A percentile compares a stretch with the other conserved stretches of the same genome.
Conservation (phyloP, 2,329 filamentous ascomycete species). For the Apiospora malaysiana region DNA sequence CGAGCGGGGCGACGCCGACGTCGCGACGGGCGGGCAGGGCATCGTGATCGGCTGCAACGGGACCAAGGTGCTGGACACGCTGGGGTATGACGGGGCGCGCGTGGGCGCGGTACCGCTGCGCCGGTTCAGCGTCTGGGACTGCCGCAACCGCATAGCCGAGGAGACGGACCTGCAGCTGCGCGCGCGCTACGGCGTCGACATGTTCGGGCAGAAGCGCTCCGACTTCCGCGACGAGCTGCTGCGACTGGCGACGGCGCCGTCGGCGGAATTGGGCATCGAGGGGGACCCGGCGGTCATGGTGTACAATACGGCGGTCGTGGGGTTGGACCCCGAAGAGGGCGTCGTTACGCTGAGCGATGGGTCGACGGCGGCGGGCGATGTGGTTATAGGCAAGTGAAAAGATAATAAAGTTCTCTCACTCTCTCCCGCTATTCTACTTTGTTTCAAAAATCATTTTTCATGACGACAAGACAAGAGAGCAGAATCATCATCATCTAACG, state of each 20-base stretch:
- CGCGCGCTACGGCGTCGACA: slow-evolving; percentile 43
- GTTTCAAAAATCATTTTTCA: too few relatives aligned
- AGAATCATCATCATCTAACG: slow-evolving; percentile 27
- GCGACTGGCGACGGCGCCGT: slow-evolving; percentile 8
- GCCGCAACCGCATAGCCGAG: background rate
- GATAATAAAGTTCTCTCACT: background rate
- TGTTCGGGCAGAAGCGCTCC: slow-evolving; percentile 47
- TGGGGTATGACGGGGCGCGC: slow-evolving; percentile 31
- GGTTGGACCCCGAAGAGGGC: background rate
- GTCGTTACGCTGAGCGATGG: background rate
- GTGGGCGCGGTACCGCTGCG: slow-evolving; percentile 27
- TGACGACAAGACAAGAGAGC: slow-evolving; percentile 44
- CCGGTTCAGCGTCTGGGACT: slow-evolving; percentile 29
- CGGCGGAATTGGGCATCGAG: slow-evolving; percentile 23
- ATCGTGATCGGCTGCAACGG: slow-evolving; percentile 31
- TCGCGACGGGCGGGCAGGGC: slow-evolving; percentile 31
- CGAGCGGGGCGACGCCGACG: slow-evolving; percentile 31
- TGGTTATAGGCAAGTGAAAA: background rate
- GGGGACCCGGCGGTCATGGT: slow-evolving; percentile 24
- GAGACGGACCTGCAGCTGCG: slow-evolving; percentile 34
- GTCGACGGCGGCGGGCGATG: background rate
- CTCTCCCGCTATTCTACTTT: background rate
- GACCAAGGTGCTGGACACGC: slow-evolving; percentile 27
- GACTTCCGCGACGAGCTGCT: slow-evolving; percentile 44
- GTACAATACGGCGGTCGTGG: background rate